These are phyloP conservation scores for Paramecium tetraurelia DNA, from an alignment of 73 alveolate genomes.

Conservation along the genomic window DNA sequence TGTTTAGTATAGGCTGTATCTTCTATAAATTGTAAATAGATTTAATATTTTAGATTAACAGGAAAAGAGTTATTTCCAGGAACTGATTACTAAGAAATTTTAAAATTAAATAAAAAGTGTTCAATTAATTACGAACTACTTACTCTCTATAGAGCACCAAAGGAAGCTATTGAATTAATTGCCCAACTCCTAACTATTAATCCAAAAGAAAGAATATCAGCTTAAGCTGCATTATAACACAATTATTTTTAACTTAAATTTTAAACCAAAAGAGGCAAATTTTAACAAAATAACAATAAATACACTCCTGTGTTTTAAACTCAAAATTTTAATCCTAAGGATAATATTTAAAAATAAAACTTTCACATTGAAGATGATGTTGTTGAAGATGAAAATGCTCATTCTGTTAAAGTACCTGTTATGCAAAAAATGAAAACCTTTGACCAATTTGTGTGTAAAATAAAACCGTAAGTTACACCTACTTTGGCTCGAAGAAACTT, in stretches of 20 bases:
- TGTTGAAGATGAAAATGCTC: constrained; percentile 40
- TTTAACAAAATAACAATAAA: background rate
- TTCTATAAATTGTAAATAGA: background rate
- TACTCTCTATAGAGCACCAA: constrained; percentile 45
- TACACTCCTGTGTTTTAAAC: constrained; percentile 15
- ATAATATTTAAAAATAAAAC: background rate
- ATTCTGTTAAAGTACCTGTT: background rate
- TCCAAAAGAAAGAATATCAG: constrained; percentile 69
- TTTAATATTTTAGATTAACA: constrained; percentile 25
- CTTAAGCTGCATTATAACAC: constrained; percentile 59
- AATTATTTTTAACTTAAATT: constrained; percentile 49
- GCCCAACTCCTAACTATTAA: constrained; percentile 51
- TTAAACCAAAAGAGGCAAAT: background rate
- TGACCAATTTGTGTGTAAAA: constrained; percentile 11
- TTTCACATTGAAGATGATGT: background rate
- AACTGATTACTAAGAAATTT: constrained; percentile 42
- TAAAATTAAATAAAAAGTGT: constrained; percentile 51
- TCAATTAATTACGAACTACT: background rate
- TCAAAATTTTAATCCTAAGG: background rate
- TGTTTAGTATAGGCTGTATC: constrained; percentile 11
- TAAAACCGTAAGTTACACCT: background rate
- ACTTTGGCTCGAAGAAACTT: constrained; percentile 11
- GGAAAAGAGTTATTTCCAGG: constrained; percentile 64
- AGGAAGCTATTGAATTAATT: constrained; percentile 64
- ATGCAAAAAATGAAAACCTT: constrained; percentile 14